Conservation (phyloP, 371 early-diverging fungal species). For the Saksenaea oblongispora region DNA sequence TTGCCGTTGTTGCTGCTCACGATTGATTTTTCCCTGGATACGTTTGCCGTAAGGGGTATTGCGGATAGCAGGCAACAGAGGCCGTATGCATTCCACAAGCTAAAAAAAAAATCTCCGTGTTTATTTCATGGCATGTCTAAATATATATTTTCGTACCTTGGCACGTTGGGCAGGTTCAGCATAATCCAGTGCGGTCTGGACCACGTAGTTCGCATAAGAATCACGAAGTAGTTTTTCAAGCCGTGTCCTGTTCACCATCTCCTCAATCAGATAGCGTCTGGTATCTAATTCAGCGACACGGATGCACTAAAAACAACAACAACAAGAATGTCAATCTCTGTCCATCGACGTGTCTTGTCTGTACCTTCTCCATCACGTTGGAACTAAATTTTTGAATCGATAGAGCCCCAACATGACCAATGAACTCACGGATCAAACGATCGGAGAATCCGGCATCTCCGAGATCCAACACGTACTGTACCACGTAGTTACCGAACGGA, state of each 20-base stretch:
- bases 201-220: constrained; percentile 90
- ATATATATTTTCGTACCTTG: constrained; percentile 38
- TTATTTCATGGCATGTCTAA: neutral
- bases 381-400: constrained; percentile 92
- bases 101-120: constrained; percentile 12
- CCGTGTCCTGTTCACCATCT: constrained; percentile 64
- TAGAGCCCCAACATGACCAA: constrained; percentile 73
- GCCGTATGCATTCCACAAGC: constrained; percentile 78
- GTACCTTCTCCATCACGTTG: constrained; percentile 91
- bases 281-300: constrained; percentile 74
- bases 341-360: no score
- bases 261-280: constrained; percentile 70
- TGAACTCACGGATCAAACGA: constrained; percentile 72
- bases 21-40: constrained; percentile 77
- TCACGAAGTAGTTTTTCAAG: constrained; percentile 82
- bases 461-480: constrained; percentile 94
- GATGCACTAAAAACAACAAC: constrained; percentile 64
- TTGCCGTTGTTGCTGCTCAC: constrained; percentile 45
- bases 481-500: constrained; percentile 98
- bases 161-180: constrained; percentile 77
- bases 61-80: constrained; percentile 76
- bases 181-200: constrained; percentile 89
- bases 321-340: no score
- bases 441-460: constrained; percentile 67
- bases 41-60: constrained; percentile 90